phyloP scores from a whole-genome alignment of 139 green algal species.

The Klebsormidium nitens region DNA sequence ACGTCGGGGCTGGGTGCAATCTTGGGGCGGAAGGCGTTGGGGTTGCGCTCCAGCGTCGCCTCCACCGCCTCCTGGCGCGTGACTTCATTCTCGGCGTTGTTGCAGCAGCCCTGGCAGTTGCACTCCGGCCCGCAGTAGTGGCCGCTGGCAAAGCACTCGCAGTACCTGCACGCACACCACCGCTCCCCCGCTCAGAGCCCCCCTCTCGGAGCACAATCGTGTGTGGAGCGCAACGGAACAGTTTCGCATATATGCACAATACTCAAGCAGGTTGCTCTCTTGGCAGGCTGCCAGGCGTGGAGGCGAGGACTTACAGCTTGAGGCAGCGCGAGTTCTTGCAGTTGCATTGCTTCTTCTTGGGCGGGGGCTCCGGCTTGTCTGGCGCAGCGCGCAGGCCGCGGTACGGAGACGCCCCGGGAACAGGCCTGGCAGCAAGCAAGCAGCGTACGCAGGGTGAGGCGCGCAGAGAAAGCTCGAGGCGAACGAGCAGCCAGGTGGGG shows the following conservation, averaged over 20 bases:
- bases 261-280: too few species aligned
- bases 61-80: conserved; percentile 48
- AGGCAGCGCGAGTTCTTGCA: conserved; percentile 89
- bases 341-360: conserved; percentile 91
- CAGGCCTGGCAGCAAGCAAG: too few species aligned
- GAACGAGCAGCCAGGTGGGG: too few species aligned
- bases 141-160: conserved; percentile 66
- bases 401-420: too few species aligned
- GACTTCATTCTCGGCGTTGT: conserved; percentile 51
- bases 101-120: conserved; percentile 67
- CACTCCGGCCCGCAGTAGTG: conserved; percentile 60
- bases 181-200: not conserved
- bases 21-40: conserved; percentile 53
- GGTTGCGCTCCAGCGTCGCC: conserved; percentile 54
- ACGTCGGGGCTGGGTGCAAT: conserved; percentile 38
- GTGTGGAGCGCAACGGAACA: too few species aligned
- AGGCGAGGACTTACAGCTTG: conserved; percentile 71
- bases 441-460: too few species aligned
- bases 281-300: too few species aligned
- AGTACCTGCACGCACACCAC: conserved; percentile 43
- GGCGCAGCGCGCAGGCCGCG: too few species aligned
- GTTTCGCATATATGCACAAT: too few species aligned
- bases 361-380: too few species aligned
- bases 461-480: too few species aligned
- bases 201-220: not conserved